phyloP scores from a whole-genome alignment of 768 basidiomycete species.

The Boletus barrowsii region DNA sequence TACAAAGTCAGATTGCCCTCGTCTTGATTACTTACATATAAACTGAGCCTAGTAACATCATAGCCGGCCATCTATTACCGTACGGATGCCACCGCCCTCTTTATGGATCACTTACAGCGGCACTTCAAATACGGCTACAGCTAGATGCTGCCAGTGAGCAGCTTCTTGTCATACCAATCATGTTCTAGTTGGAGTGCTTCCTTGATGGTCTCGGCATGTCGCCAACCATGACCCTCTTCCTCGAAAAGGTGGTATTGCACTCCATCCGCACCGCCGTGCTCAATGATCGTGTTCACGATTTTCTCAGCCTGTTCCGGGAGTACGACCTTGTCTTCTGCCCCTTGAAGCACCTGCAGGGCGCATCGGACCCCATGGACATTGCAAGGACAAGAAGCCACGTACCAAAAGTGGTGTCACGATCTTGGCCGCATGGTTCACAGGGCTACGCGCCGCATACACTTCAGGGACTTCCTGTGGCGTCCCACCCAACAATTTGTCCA shows the following conservation, averaged over 20 bases:
- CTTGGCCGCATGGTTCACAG: conserved; percentile 56
- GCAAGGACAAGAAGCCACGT: conserved; percentile 13
- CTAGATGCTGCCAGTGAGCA: conserved; percentile 4
- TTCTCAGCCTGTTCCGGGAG: conserved; percentile 58
- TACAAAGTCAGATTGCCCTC: too few relatives aligned
- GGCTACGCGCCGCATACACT: conserved; percentile 58
- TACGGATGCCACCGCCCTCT: too few relatives aligned
- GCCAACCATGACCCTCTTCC: conserved; percentile 45
- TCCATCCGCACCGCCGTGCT: conserved; percentile 16
- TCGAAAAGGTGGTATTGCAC: conserved; percentile 41
- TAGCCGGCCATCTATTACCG: too few relatives aligned
- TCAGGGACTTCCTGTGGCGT: conserved; percentile 49
- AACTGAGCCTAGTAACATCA: too few relatives aligned
- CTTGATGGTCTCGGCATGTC: conserved; percentile 35
- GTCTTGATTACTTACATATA: too few relatives aligned
- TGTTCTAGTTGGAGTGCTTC: conserved; percentile 34
- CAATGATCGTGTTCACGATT: conserved; percentile 28
- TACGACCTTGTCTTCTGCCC: conserved; percentile 59
- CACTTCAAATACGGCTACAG: too few relatives aligned
- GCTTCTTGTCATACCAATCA: conserved; percentile 31
- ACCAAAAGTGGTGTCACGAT: conserved; percentile 67
- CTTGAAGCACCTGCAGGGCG: conserved; percentile 60
- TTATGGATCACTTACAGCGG: too few relatives aligned
- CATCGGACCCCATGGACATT: background rate
- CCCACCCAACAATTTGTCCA: conserved; percentile 64